Conservation (phyloP, 441 rosid genomes). For the Mallotus repandus region DNA sequence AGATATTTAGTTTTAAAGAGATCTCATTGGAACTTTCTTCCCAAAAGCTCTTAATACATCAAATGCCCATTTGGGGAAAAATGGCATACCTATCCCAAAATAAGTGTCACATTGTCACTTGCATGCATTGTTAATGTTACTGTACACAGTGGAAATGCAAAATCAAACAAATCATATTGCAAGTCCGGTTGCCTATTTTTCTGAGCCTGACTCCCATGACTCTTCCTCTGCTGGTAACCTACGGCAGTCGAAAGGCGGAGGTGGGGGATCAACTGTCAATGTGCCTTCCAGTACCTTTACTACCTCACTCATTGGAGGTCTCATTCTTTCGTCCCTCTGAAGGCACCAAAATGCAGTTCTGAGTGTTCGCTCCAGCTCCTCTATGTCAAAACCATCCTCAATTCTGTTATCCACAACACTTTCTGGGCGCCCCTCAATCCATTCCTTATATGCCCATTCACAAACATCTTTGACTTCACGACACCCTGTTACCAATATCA, state of each 20-base stretch:
- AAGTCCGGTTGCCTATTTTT: slow-evolving; percentile 19
- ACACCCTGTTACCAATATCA: slow-evolving; percentile 51
- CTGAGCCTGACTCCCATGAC: slow-evolving; percentile 35
- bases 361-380: slow-evolving; percentile 58
- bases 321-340: slow-evolving; percentile 57
- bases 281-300: slow-evolving; percentile 78
- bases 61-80: slow-evolving; percentile 4
- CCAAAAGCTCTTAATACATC: not conserved
- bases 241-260: slow-evolving; percentile 45
- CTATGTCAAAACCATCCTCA: slow-evolving; percentile 34
- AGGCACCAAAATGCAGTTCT: slow-evolving; percentile 82
- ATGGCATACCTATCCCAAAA: slow-evolving; percentile 1
- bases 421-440: slow-evolving; percentile 51
- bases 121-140: slow-evolving; percentile 32
- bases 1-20: too few species aligned
- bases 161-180: not conserved
- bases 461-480: slow-evolving; percentile 34
- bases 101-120: slow-evolving; percentile 10
- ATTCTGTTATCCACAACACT: slow-evolving; percentile 46
- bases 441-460: slow-evolving; percentile 54
- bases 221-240: slow-evolving; percentile 31
- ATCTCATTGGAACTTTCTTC: not conserved
- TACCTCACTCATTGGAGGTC: slow-evolving; percentile 79
- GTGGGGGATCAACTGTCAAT: slow-evolving; percentile 67
- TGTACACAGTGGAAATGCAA: slow-evolving; percentile 16